Evolutionary conservation across 441 rosid genomes (phyloP).

Genomic region (Pelargonium citronellum): DNA sequence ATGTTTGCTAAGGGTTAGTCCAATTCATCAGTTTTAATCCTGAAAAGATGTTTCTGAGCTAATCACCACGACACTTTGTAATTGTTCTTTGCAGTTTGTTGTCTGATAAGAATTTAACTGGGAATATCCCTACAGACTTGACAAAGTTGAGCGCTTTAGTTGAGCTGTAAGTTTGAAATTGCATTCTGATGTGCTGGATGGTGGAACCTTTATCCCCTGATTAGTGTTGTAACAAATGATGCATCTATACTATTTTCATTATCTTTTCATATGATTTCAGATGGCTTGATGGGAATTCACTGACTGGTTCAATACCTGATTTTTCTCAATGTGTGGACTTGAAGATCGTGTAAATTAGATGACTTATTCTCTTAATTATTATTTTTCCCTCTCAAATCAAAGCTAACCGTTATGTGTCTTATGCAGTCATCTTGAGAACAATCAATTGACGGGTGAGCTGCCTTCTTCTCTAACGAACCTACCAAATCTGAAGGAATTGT

Average conservation of each 20-base stretch:
- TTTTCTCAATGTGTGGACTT: conserved; percentile 57
- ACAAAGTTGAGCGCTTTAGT: conserved; percentile 62
- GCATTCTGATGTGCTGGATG: conserved; percentile 13
- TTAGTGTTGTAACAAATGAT: conserved; percentile 11
- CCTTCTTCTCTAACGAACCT: conserved; percentile 61
- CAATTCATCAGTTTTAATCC: not conserved
- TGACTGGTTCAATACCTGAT: conserved; percentile 81
- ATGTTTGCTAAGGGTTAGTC: conserved; percentile 15
- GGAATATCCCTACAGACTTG: conserved; percentile 62
- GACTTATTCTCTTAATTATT: conserved; percentile 17
- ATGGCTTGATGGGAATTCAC: conserved; percentile 80
- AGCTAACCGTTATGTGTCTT: conserved; percentile 28
- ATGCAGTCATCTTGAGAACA: conserved; percentile 88
- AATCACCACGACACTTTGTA: conserved; percentile 7
- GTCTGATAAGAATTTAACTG: conserved; percentile 71
- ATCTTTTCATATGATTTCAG: conserved; percentile 38
- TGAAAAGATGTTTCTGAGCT: not conserved
- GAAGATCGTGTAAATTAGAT: conserved; percentile 57
- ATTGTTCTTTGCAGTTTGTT: conserved; percentile 46
- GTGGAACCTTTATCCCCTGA: not conserved
- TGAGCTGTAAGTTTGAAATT: conserved; percentile 63
- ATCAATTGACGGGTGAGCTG: conserved; percentile 67
- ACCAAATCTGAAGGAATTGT: conserved; percentile 84
- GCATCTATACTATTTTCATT: not conserved
- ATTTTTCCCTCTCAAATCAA: conserved; percentile 11